These are phyloP conservation scores for Phoma herbarum DNA, from an alignment of 2,329 filamentous ascomycete species.

Conservation along the genomic window DNA sequence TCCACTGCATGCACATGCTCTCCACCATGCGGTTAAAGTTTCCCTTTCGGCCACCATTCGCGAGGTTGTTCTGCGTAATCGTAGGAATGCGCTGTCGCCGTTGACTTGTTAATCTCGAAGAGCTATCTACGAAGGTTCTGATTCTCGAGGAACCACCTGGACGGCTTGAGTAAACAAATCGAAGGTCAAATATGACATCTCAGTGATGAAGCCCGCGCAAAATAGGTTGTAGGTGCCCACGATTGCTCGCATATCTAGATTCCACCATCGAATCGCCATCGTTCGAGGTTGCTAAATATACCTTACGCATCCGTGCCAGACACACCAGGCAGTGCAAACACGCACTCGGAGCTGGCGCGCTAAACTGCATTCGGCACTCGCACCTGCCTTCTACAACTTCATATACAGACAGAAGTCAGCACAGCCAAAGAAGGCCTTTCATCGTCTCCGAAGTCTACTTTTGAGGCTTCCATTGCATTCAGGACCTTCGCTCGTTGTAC, in stretches of 20 bases:
- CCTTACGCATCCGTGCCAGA: slow-evolving; percentile 20
- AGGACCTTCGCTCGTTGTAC: neutral
- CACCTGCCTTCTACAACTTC: slow-evolving; percentile 4
- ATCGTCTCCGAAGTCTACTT: neutral
- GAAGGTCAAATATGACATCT: slow-evolving; percentile 3
- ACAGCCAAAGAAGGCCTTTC: neutral
- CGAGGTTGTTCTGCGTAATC: neutral
- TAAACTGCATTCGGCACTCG: slow-evolving; percentile 11
- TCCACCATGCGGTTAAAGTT: neutral
- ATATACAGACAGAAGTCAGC: slow-evolving; percentile 11
- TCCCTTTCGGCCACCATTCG: neutral
- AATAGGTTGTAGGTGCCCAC: neutral
- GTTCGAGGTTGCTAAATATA: slow-evolving; percentile 16
- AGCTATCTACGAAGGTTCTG: neutral
- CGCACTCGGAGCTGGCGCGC: slow-evolving; percentile 8
- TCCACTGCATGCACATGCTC: slow-evolving; percentile 11
- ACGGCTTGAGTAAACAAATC: slow-evolving; percentile 4
- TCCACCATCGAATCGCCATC: neutral
- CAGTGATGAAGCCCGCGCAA: slow-evolving; percentile 12
- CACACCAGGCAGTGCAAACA: slow-evolving; percentile 17
- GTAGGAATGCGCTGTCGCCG: neutral
- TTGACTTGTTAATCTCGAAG: neutral
- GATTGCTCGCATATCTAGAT: neutral
- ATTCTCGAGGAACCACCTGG: neutral
- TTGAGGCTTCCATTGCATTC: neutral